Evolutionary conservation across 805 yeast species (phyloP), one percentile per base, ranked within the genome.

Genomic region (Candida ipomoeae): DNA sequence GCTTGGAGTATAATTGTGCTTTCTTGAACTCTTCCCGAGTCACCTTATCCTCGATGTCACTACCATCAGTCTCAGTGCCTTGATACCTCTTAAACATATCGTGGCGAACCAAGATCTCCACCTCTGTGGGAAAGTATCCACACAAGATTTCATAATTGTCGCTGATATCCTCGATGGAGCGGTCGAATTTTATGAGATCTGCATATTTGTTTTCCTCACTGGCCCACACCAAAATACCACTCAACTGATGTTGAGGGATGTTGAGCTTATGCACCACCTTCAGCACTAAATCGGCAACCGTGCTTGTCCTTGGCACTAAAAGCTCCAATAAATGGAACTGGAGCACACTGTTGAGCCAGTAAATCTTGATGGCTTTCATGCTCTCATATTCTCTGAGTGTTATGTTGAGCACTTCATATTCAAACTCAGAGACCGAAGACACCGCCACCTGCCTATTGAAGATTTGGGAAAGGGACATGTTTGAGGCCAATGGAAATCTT

Each of bases 321-420:
- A 90, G 76, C 38, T 87, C 95, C 58, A 77, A 79, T 44, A 76
- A 73, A 54, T 84, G 90, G 56, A 76, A 87, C 56, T 85, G 86
- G 44, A 87, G 75, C 42, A 88, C 78, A 40, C 81, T 82, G 1
- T 84, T 80, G 39, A 91, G 71, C 92, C 95, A 89, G 48, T 76
- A 75, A 18, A 92, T 73, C 47, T 76, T 81, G 39, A 91, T 68
- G 4, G 81, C 67, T 51, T 81, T 80, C 83, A 89, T 79, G 54
- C 79, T 82, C 66, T 94, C 99, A 59, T 85, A 79, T 54, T 89
- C 95, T 34, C 73, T 77, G 48, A 92, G 70, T 1, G 91, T 82
- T 40, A 90, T 82, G 42, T 82, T 86, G 60, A 94, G 74, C 1
- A 85, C 68, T 61, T 92, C 97, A 63, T 87, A 92, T 56, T 84